Evolutionary conservation across 2,329 filamentous ascomycete species (phyloP), one percentile per base, ranked within the genome.

Genomic region (Aspergillus novoparasiticus): DNA sequence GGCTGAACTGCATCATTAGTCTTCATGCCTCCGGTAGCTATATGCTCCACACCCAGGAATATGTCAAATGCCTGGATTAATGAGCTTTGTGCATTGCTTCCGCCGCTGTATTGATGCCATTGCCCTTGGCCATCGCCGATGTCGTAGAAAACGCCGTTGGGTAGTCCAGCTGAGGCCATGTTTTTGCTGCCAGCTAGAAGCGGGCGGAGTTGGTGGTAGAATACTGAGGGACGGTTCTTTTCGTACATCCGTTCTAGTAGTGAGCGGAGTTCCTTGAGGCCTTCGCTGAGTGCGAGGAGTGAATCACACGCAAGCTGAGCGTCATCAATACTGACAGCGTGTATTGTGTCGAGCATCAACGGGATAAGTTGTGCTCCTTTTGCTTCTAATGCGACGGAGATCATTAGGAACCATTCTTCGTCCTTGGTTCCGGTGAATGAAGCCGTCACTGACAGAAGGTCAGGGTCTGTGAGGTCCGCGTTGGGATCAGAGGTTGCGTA

Each of bases 61-160:
- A 83, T 82, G 65, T 86, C 84, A 62, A 85, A 83, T 23, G 85
- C 82, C 56, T 86, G 84, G 3, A 86, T 78, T 53, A 86, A 65
- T 0, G 83, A 85, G 71, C 83, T 85, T 67, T 86, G 84, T 0
- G 82, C 84, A 67, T 86, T 86, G 65, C 83, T 85, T 0, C 84
- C 84, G 3, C 84, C 84, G 36, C 82, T 81, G 62, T 84, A 82
- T 57, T 83, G 80, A 23, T 77, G 76, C 83, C 83, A 86, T 14
- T 80, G 72, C 1, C 82, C 83, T 43, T 78, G 76, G 0, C 81
- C 82, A 9, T 82, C 68, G 4, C 83, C 83, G 45, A 81, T 73
- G 59, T 85, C 83, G 65, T 85, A 86, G 66, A 83, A 85, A 2
- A 86, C 80, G 12, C 84, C 84, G 6, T 79, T 76, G 0, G 83